Evolutionary conservation across 768 basidiomycete genomes (phyloP).

Genomic region (Bullera alba): DNA sequence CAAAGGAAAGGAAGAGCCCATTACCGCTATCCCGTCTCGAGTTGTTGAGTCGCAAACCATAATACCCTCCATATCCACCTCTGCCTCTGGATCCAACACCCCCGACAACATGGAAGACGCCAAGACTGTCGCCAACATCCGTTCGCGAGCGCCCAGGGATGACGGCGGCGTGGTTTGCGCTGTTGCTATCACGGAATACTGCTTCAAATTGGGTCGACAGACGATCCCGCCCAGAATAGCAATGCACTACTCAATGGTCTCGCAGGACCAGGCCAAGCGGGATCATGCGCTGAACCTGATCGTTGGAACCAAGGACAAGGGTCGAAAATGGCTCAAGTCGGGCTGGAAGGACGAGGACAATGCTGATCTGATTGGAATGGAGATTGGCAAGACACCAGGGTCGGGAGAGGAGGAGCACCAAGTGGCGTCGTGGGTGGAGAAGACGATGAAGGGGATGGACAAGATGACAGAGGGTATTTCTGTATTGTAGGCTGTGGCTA

Average conservation of each 20-base stretch:
- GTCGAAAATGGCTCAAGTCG: conserved; percentile 19
- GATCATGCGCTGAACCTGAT: conserved; percentile 20
- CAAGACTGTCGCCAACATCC: conserved; percentile 10
- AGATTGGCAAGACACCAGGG: conserved; percentile 11
- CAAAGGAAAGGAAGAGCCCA: neutral
- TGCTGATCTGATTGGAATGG: conserved; percentile 15
- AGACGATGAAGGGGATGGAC: conserved; percentile 26
- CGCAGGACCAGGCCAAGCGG: conserved; percentile 10
- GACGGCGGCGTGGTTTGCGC: conserved; percentile 39
- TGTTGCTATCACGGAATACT: conserved; percentile 29
- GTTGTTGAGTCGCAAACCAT: too few species aligned
- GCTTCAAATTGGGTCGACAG: conserved; percentile 39
- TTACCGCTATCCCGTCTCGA: neutral
- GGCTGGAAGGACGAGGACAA: conserved; percentile 36
- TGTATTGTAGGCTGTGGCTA: conserved; percentile 13
- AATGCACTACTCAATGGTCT: conserved; percentile 20
- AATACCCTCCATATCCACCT: conserved; percentile 8
- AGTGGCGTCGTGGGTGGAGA: conserved; percentile 15
- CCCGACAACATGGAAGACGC: conserved; percentile 16
- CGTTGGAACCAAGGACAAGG: conserved; percentile 26
- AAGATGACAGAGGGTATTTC: conserved; percentile 24
- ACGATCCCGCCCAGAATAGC: conserved; percentile 37
- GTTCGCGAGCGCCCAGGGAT: conserved; percentile 8
- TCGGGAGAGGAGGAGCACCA: neutral
- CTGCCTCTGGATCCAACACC: conserved; percentile 10